Evolutionary conservation across 257 asterid genomes (phyloP), one percentile per base, ranked within the genome.

Genomic region (Eustoma russellianum): DNA sequence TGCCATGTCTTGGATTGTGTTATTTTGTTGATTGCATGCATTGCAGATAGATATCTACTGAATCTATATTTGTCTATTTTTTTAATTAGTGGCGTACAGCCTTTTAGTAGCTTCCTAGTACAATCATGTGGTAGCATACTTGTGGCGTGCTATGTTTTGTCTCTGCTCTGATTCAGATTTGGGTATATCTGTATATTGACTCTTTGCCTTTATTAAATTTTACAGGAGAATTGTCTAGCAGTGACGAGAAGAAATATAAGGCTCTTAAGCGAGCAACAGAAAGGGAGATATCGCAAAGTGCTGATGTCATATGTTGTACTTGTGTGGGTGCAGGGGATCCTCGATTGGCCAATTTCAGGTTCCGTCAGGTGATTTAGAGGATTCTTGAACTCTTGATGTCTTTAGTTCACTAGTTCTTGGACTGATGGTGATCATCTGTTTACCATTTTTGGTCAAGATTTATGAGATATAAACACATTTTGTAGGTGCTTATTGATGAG

Each of bases 241-340:
- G 93, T 41, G 97, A 92, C 41, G 99, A 92, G 81, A 92, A 92
- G 65, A 88, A 92, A 50, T 88, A 83, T 66, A 92, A 92, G 80
- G 79, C 94, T 50, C 74, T 85, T 69, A 88, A 88, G 70, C 84
- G 97, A 73, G 94, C 95, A 45, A 92, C 99, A 53, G 97, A 88
- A 79, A 83, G 96, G 81, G 99, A 92, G 82, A 92, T 92, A 74
- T 75, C 89, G 61, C 99, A 88, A 81, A 92, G 97, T 75, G 99
- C 97, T 71, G 99, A 92, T 77, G 99, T 92, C 67, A 92, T 92
- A 68, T 92, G 97, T 54, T 92, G 99, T 71, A 92, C 99, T 19
- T 88, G 99, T 43, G 97, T 92, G 59, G 99, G 99, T 55, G 99
- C 97, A 57, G 97, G 99, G 71, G 99, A 92, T 77, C 99, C 96